Base-by-base conservation (phyloP, 2,329 filamentous ascomycete species). In the Aciculosporium take region DNA sequence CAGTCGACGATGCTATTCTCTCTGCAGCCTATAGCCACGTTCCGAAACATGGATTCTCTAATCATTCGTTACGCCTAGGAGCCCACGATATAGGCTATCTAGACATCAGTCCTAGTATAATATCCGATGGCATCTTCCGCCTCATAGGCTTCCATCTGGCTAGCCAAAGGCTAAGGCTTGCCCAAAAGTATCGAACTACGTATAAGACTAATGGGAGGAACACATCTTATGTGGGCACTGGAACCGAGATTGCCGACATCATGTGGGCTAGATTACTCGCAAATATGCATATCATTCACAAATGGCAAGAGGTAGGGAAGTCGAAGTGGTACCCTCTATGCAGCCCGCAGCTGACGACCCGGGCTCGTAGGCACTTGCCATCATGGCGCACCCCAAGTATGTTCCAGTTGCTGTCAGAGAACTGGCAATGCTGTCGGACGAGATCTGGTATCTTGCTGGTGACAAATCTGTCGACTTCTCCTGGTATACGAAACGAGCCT, bases 391-490 rank as follows among this genome's bases (percentile, higher is more conserved):
- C 44, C 84, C 86, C 0, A 75, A 72, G 45, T 82, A 89, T 58
- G 72, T 93, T 27, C 76, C 85, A 0, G 64, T 76, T 7, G 88
- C 87, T 0, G 58, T 95, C 3, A 71, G 71, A 34, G 91, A 96
- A 63, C 74, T 98, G 4, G 79, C 82, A 32, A 68, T 74, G 38
- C 75, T 98, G 4, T 74, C 82, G n/a, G 89, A 95, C 58, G 91
- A 98, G 60, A 93, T 98, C 39, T 84, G 83, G 71, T 87, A 83
- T 54, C 74, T 94, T 4, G 76, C 89, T 0, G 85, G 86, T 39
- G 91, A 96, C 60, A 69, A 65, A 18, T 74, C 79, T 18, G 84
- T 95, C 45, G 88, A 96, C 60, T 74, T 76, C 4, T 80, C 78
- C 4, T 98, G 91, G 91, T 98, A 98, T 54, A 67, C 71, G 43